Evolutionary conservation across 306 rosid species (phyloP).

Genomic region (Luffa aegyptiaca): DNA sequence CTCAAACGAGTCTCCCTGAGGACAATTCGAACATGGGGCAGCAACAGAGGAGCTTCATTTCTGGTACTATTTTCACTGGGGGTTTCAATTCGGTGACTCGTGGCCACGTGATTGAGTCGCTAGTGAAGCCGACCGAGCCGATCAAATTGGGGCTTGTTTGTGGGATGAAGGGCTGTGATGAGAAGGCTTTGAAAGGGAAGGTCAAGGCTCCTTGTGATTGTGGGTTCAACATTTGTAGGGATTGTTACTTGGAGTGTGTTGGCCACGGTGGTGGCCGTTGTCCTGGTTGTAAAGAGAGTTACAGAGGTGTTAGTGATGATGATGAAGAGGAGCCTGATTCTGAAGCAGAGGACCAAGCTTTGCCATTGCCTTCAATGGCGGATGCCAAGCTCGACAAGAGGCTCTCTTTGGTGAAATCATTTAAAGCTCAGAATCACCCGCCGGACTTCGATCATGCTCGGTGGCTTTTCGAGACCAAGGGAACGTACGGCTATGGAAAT

Average conservation of each 20-base stretch:
- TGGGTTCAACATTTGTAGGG: slow-evolving; percentile 66
- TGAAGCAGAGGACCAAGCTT: slow-evolving; percentile 59
- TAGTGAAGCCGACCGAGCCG: slow-evolving; percentile 17
- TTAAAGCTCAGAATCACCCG: slow-evolving; percentile 62
- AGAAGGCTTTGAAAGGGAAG: slow-evolving; percentile 32
- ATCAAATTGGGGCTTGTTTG: slow-evolving; percentile 35
- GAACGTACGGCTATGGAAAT: slow-evolving; percentile 83
- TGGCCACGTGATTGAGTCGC: slow-evolving; percentile 57
- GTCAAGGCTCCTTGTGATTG: slow-evolving; percentile 41
- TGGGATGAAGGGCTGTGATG: slow-evolving; percentile 68
- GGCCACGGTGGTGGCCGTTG: slow-evolving; percentile 49
- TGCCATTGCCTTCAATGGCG: slow-evolving; percentile 67
- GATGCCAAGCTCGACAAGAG: slow-evolving; percentile 67
- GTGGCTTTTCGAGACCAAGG: slow-evolving; percentile 80
- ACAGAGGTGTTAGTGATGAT: slow-evolving; percentile 26
- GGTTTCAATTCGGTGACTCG: slow-evolving; percentile 74
- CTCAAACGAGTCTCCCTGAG: slow-evolving; percentile 41
- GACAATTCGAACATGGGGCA: slow-evolving; percentile 20
- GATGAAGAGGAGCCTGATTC: slow-evolving; percentile 26
- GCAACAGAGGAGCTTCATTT: slow-evolving; percentile 34
- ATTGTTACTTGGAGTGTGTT: slow-evolving; percentile 54
- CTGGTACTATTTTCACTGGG: slow-evolving; percentile 65
- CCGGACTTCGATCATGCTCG: slow-evolving; percentile 69
- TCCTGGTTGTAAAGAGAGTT: slow-evolving; percentile 71
- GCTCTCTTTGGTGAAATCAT: slow-evolving; percentile 63